Conservation (phyloP, 2,329 filamentous ascomycete species). For the Verticillium zaregamsianum region DNA sequence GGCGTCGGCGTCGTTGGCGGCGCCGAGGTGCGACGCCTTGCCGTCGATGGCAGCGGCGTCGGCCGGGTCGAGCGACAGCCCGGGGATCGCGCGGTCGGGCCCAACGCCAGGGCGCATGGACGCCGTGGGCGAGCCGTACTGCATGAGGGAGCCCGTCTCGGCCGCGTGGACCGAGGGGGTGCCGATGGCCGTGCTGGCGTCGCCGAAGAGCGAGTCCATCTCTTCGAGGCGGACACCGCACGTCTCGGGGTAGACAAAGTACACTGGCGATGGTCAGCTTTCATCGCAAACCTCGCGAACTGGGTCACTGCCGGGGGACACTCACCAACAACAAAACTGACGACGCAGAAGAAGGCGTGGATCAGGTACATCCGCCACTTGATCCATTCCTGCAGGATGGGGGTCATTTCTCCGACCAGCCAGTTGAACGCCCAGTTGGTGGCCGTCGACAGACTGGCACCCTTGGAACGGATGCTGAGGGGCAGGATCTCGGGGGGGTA, state of each 20-base stretch:
- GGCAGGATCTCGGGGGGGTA: slow-evolving; percentile 98
- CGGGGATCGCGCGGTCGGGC: slow-evolving; percentile 68
- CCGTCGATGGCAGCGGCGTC: slow-evolving; percentile 47
- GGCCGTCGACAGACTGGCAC: slow-evolving; percentile 91
- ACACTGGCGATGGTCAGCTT: slow-evolving; percentile 56
- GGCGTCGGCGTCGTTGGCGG: slow-evolving; percentile 26
- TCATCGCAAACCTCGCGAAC: neutral
- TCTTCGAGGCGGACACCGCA: slow-evolving; percentile 93
- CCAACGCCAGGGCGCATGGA: slow-evolving; percentile 58
- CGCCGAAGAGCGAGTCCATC: slow-evolving; percentile 92
- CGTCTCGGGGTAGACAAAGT: slow-evolving; percentile 96
- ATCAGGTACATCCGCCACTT: slow-evolving; percentile 91
- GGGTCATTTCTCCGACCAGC: slow-evolving; percentile 93
- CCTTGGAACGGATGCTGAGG: slow-evolving; percentile 93
- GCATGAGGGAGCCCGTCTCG: slow-evolving; percentile 79
- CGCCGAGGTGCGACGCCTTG: slow-evolving; percentile 31
- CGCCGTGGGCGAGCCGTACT: slow-evolving; percentile 71
- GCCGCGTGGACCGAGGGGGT: slow-evolving; percentile 70
- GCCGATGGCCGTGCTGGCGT: slow-evolving; percentile 75
- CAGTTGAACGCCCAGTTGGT: slow-evolving; percentile 99
- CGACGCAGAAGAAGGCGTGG: slow-evolving; percentile 94
- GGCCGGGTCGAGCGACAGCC: slow-evolving; percentile 77
- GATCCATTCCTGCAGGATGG: slow-evolving; percentile 86
- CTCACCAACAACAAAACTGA: slow-evolving; percentile 94
- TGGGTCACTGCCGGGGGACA: slow-evolving; percentile 14